Base-by-base conservation (phyloP, 352 stramenopile genomes). In the Phytopythium litorale region DNA sequence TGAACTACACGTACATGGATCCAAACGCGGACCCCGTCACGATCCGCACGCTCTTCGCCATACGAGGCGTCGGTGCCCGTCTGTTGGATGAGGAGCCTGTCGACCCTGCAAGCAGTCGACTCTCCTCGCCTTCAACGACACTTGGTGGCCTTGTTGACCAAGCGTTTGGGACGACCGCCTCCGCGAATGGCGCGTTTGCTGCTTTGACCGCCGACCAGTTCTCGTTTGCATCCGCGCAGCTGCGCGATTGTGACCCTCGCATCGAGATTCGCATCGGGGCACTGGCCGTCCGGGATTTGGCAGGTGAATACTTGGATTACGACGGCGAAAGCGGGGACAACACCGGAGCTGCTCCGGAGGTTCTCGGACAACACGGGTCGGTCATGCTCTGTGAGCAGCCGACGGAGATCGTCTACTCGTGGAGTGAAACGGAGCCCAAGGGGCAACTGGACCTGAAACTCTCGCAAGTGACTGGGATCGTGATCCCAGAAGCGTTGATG, bases 1-100 rank as follows among this genome's bases (percentile, higher is more conserved):
- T 94, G 45, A 75, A 59, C 42, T 94, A 94, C 60, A 71, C 80
- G 25, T 94, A 94, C 57, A 76, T 78, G 45, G 73, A 85, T 30
- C 67, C 81, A 3, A 81, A 94, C 65, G 65, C 89, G 38, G 82
- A 92, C 38, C 69, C 70, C 37, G 77, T 84, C 33, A 94, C 86
- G 60, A 76, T 94, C 57, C 46, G 78, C 15, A 63, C 91, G 52
- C 53, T 64, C 15, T 92, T 92, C 51, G 63, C 70, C 15, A 93
- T 92, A 77, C 63, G 81, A 23, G 69, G 67, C 12, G 62, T 92
- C 16, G 61, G 63, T 11, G 85, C 85, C 45, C 43, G 79, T 30
- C 61, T 94, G 28, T 71, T 76, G 21, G 56, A 77, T 53, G 71
- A 78, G n/a, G 45, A 60, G 1, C n/a, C n/a, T 23, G 35, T 28